Evolutionary conservation across 2,329 filamentous ascomycete species (phyloP).

Genomic region (Colletotrichum phormii): DNA sequence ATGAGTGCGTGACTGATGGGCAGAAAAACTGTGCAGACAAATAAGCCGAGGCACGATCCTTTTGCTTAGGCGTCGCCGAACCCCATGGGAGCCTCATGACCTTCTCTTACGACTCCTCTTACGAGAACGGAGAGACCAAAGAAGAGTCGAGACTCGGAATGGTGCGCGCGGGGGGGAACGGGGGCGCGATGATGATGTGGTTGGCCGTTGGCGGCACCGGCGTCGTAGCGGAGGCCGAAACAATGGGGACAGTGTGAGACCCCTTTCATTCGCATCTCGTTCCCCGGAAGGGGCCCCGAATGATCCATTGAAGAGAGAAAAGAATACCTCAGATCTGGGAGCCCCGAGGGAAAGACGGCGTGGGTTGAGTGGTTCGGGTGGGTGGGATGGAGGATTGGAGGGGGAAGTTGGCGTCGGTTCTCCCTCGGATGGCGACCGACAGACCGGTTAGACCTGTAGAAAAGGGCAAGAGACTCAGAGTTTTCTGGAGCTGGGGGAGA

Average conservation of each 20-base stretch:
- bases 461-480: slow-evolving; percentile 11
- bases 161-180: not conserved
- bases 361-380: not conserved
- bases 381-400: not conserved
- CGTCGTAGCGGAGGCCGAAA: slow-evolving; percentile 19
- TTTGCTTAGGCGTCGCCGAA: not conserved
- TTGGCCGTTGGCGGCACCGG: slow-evolving; percentile 15
- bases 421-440: slow-evolving; percentile 33
- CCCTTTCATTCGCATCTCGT: not conserved
- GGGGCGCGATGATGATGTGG: not conserved
- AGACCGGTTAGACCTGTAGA: slow-evolving; percentile 29
- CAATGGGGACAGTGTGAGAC: not conserved
- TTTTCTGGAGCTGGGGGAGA: not conserved
- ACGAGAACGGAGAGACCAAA: not conserved
- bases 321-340: slow-evolving; percentile 10
- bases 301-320: slow-evolving; percentile 10
- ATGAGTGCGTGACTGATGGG: not conserved
- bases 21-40: not conserved
- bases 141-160: not conserved
- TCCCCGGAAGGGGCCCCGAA: slow-evolving; percentile 22
- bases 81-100: slow-evolving; percentile 21
- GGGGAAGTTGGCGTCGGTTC: slow-evolving; percentile 1
- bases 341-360: slow-evolving; percentile 24
- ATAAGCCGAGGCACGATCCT: not conserved
- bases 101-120: not conserved